phyloP scores from a whole-genome alignment of 176 grass and related monocot genomes.

The Urochloa ruziziensis region DNA sequence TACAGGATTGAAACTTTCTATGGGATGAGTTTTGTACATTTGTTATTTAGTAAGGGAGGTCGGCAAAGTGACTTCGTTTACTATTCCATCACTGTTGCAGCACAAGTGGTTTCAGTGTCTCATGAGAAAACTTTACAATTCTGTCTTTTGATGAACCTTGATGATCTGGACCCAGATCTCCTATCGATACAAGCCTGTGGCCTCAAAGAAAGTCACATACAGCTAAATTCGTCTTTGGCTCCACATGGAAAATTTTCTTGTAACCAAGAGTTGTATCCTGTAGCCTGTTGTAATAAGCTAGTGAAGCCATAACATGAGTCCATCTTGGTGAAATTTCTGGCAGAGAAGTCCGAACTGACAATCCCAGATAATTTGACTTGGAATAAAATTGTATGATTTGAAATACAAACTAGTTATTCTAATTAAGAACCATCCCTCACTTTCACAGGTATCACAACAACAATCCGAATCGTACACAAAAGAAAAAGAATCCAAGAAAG shows the following conservation, averaged over 20 bases:
- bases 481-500: neutral
- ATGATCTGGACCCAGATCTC: neutral
- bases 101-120: neutral
- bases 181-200: neutral
- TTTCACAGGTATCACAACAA: neutral
- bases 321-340: neutral
- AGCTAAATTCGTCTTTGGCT: neutral
- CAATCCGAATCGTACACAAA: neutral
- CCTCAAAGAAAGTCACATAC: neutral
- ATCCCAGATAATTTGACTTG: neutral
- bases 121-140: neutral
- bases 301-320: neutral
- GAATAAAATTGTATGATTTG: neutral
- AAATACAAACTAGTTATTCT: neutral
- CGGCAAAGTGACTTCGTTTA: neutral
- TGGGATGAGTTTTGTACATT: neutral
- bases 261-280: neutral
- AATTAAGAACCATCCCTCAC: neutral
- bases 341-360: neutral
- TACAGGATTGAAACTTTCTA: neutral
- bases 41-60: conserved; percentile 14
- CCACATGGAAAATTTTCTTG: neutral
- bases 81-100: neutral
- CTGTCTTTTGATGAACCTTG: neutral
- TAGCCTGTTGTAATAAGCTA: neutral